Percentiles rank a stretch among this genome's conserved stretches.
These are phyloP conservation scores for Pleurotus tuoliensis DNA, from an alignment of 768 basidiomycete genomes.

Conservation along the genomic window DNA sequence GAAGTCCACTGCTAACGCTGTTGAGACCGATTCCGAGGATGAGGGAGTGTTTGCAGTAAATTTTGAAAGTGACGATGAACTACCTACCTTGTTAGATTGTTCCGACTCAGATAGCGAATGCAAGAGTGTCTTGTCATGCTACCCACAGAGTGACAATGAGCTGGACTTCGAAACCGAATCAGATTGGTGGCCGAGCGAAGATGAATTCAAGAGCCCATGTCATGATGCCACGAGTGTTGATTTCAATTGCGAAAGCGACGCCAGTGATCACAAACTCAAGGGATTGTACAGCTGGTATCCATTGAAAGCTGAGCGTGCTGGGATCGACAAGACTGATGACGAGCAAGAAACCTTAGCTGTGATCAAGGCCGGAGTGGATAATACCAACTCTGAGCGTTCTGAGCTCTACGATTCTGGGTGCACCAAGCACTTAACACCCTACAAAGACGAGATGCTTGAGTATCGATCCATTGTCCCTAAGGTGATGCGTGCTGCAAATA, in stretches of 20 bases:
- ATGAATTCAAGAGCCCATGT: neutral
- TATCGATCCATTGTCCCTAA: conserved; percentile 14
- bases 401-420: conserved; percentile 10
- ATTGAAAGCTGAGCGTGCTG: neutral
- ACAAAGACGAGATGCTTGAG: conserved; percentile 15
- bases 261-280: neutral
- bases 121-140: neutral
- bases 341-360: neutral
- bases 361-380: neutral
- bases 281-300: neutral
- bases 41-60: neutral
- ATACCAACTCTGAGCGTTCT: neutral
- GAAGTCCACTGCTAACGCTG: conserved; percentile 6
- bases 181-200: neutral
- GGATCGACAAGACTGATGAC: neutral
- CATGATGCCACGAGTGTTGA: too few relatives aligned
- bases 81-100: neutral
- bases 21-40: conserved; percentile 11
- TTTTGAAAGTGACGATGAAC: neutral
- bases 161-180: neutral
- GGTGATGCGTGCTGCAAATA: conserved; percentile 25
- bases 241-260: neutral
- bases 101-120: neutral
- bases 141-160: too few relatives aligned
- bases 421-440: conserved; percentile 19